Conservation (phyloP, 345 rosid species). For the Chamaenerion angustifolium region DNA sequence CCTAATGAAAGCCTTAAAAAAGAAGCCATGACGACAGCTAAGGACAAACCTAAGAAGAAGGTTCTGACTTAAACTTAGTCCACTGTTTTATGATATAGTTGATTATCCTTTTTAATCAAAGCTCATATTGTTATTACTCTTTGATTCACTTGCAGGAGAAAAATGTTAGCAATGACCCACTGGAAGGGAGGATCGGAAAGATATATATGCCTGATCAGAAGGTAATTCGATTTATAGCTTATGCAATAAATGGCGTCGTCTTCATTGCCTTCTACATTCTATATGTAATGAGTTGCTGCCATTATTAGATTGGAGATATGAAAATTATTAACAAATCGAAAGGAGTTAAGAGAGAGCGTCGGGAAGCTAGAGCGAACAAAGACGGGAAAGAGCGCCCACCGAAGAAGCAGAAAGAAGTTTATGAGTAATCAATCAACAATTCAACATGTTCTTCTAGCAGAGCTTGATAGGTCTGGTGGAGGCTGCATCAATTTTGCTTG, state of each 20-base stretch:
- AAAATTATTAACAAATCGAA: slow-evolving; percentile 50
- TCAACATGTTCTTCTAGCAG: background rate
- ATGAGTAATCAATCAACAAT: slow-evolving; percentile 12
- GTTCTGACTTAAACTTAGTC: slow-evolving; percentile 13
- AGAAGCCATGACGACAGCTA: slow-evolving; percentile 70
- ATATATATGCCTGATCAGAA: slow-evolving; percentile 89
- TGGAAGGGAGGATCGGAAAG: slow-evolving; percentile 57
- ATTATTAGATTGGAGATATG: slow-evolving; percentile 41
- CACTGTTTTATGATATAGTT: background rate
- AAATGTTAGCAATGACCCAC: slow-evolving; percentile 52
- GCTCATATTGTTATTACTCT: background rate
- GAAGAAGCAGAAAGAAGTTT: slow-evolving; percentile 53
- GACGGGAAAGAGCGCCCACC: slow-evolving; percentile 19
- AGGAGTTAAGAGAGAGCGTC: slow-evolving; percentile 91
- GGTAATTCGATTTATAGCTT: slow-evolving; percentile 19
- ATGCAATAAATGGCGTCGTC: background rate
- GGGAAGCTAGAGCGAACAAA: slow-evolving; percentile 50
- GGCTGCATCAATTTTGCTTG: background rate
- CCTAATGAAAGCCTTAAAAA: slow-evolving; percentile 68
- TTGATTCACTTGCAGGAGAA: slow-evolving; percentile 32
- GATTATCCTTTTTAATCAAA: too few species aligned
- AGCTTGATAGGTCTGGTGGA: background rate
- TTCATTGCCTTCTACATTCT: background rate
- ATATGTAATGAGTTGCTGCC: background rate
- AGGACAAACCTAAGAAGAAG: slow-evolving; percentile 82